Conservation (phyloP, 176 grass and related monocot species). For the Carex pumila region DNA sequence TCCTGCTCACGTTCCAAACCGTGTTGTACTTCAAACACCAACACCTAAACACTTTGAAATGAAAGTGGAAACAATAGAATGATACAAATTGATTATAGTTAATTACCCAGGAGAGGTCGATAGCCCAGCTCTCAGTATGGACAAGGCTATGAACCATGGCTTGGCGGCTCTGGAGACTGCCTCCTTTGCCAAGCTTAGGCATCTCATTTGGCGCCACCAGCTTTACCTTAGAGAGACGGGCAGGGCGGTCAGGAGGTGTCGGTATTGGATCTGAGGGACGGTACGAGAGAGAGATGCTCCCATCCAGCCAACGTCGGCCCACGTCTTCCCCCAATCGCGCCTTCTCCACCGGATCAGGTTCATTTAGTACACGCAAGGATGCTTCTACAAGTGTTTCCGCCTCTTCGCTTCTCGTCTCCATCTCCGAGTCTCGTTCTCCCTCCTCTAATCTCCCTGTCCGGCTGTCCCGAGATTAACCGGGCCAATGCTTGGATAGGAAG, state of each 20-base stretch:
- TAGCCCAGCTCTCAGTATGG: slow-evolving; percentile 95
- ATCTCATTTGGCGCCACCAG: slow-evolving; percentile 50
- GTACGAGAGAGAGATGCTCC: slow-evolving; percentile 47
- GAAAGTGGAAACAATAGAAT: background rate
- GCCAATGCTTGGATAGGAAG: no score
- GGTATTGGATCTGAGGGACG: slow-evolving; percentile 9
- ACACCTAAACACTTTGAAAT: background rate
- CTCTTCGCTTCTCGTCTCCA: background rate
- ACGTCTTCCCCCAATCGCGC: slow-evolving; percentile 52
- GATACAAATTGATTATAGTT: background rate
- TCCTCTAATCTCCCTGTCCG: background rate
- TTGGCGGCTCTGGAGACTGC: slow-evolving; percentile 66
- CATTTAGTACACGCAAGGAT: slow-evolving; percentile 57
- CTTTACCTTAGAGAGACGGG: slow-evolving; percentile 53
- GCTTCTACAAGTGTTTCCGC: slow-evolving; percentile 60
- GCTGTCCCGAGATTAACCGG: background rate
- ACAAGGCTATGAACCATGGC: slow-evolving; percentile 81
- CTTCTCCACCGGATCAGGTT: slow-evolving; percentile 64
- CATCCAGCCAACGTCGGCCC: slow-evolving; percentile 47
- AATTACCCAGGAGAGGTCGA: slow-evolving; percentile 71
- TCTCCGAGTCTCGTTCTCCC: background rate
- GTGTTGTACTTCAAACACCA: background rate
- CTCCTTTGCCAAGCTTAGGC: slow-evolving; percentile 80
- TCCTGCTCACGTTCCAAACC: slow-evolving; percentile 25
- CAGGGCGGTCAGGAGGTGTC: slow-evolving; percentile 46